phyloP scores from a whole-genome alignment of 495 filamentous ascomycete genomes.

The Podospora pseudoanserina region DNA sequence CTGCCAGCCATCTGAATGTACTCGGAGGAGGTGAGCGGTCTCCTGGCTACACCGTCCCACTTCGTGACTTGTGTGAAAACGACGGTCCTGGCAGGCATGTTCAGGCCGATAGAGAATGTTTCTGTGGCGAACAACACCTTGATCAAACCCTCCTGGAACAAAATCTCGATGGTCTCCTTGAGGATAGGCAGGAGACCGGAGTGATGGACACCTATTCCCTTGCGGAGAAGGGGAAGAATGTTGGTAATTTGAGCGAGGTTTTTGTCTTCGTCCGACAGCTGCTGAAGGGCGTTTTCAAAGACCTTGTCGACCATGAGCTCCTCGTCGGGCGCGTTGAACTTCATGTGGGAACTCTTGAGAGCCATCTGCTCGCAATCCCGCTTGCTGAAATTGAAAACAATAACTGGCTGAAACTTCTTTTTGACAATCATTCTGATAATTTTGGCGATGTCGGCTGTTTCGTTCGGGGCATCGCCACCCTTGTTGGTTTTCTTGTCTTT shows the following conservation, averaged over 20 bases:
- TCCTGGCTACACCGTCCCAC: conserved; percentile 76
- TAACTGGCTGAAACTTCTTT: conserved; percentile 93
- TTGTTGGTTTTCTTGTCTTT: conserved; percentile 90
- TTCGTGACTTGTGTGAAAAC: conserved; percentile 96
- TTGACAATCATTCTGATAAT: conserved; percentile 98
- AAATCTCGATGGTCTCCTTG: conserved; percentile 97
- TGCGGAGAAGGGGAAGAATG: conserved; percentile 81
- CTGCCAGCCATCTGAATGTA: conserved; percentile 99
- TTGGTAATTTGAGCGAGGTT: conserved; percentile 83
- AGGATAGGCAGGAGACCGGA: conserved; percentile 92
- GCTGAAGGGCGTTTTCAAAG: conserved; percentile 84
- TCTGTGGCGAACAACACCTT: conserved; percentile 98
- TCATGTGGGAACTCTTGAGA: conserved; percentile 73
- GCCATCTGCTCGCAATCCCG: conserved; percentile 87
- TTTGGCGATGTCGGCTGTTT: conserved; percentile 84
- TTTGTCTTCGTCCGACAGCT: conserved; percentile 86
- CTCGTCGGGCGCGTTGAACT: conserved; percentile 98
- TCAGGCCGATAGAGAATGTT: conserved; percentile 96
- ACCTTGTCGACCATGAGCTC: conserved; percentile 93
- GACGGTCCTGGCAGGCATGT: conserved; percentile 99
- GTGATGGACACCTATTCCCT: conserved; percentile 96
- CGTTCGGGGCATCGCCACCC: conserved; percentile 57
- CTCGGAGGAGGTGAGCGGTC: conserved; percentile 91
- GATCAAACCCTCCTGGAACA: conserved; percentile 97
- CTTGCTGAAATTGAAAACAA: conserved; percentile 99